Base-by-base conservation (phyloP, 768 basidiomycete species). In the Leccinum sublutescens region DNA sequence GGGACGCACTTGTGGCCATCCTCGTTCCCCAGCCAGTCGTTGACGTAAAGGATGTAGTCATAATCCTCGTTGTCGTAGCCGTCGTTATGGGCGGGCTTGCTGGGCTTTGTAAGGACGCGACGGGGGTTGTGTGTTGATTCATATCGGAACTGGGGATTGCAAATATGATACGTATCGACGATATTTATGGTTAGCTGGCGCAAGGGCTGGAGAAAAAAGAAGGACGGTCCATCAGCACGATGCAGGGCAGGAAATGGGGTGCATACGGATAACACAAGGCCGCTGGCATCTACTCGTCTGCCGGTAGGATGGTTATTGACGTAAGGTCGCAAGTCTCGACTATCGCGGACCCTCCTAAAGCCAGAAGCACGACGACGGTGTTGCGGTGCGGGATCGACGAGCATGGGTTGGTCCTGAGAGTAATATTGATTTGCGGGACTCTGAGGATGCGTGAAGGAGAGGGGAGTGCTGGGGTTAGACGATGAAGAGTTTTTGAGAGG, bases 1-100 rank as follows among this genome's bases (percentile, higher is more conserved):
- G 38, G 25, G 17, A 82, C 90, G 71, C 70, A 95, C 93, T 97
- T 94, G 81, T 97, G 89, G 50, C 93, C 91, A 61, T 95, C 92
- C 67, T 98, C 97, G 25, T 84, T 88, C 3, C 97, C 97, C 58
- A 99, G 77, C 81, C 93, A 95, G 69, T 99, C 97, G 70, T 99
- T 99, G 71, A 99, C 97, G 74, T 98, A 99, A 59, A 99, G 84
- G 68, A 99, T 98, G 69, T 99, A 99, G 72, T 99, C 97, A 68
- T 95, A 96, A 74, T 99, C 97, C 67, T 98, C 96, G 67, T 99
- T 99, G 76, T 99, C 97, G 65, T 88, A 97, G 2, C 96, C 96
- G 60, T 98, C 95, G 73, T 99, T 99, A 72, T 96, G 91, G 0
- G 85, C 82, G 0, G 95, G 92, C 72, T 97, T 97, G 78, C 92